A percentile compares a stretch with the other conserved stretches of the same genome.
Evolutionary conservation across 495 filamentous ascomycete species (phyloP).

Genomic region (Symbiotaphrina buchneri): DNA sequence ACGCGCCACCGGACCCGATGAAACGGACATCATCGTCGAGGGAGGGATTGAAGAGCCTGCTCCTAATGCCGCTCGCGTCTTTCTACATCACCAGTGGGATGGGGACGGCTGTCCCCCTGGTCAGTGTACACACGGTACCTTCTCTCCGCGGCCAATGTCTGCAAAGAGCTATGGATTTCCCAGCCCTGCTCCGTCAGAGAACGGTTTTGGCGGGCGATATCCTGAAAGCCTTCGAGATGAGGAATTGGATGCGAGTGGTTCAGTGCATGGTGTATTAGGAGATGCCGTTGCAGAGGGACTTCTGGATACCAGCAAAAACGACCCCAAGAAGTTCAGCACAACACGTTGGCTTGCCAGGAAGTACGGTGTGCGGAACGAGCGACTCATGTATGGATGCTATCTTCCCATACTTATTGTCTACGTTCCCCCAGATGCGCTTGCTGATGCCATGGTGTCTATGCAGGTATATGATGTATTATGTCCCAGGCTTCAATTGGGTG

Average conservation of each 20-base stretch:
- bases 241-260: no score
- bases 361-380: constrained; percentile 32
- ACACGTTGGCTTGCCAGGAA: constrained; percentile 36
- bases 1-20: no score
- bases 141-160: constrained; percentile 40
- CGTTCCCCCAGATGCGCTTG: no score
- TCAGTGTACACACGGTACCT: constrained; percentile 55
- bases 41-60: no score
- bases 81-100: constrained; percentile 11
- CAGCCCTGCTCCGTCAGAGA: neutral
- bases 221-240: neutral
- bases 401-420: constrained; percentile 1
- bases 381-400: constrained; percentile 24
- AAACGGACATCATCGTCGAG: no score
- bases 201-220: constrained; percentile 9
- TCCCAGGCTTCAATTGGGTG: constrained; percentile 80
- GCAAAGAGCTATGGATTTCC: constrained; percentile 15
- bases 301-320: constrained; percentile 12
- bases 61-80: constrained; percentile 10
- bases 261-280: no score
- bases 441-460: no score
- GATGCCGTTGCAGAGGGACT: constrained; percentile 16
- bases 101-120: constrained; percentile 8
- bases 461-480: constrained; percentile 85
- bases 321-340: constrained; percentile 37